Base-by-base conservation (phyloP, 2,329 filamentous ascomycete genomes). In the Chrysoporthe austroafricana region DNA sequence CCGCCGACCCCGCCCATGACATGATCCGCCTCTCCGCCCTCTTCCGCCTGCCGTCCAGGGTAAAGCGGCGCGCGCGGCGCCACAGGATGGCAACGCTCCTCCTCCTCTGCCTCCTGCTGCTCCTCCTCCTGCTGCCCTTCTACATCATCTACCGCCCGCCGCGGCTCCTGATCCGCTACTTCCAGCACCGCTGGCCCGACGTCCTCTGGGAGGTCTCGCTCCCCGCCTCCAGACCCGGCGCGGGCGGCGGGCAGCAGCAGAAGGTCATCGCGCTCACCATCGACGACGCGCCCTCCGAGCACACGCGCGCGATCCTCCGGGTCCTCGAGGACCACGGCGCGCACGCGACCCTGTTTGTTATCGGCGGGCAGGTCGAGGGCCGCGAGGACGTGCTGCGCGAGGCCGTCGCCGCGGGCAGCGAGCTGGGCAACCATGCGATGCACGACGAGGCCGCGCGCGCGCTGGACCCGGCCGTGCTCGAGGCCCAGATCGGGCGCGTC, bases 381-480 rank as follows among this genome's bases (percentile, higher is more conserved):
- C 73, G 82, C 39, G 84, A 90, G 74, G 79, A 81, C 6, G 77
- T 84, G 3, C 81, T 93, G 43, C 78, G 83, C 56, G 81, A 86
- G 50, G 80, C 91, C 1, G 81, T 92, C n/a, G 80, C 81, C 48
- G 81, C 79, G 61, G 89, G 89, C 32, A 87, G 91, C 76, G 91
- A 94, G 81, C 82, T 97, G 3, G 94, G 87, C 34, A 97, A 97
- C 79, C 94, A 97, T 78, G 94, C 91, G 11, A 94, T 96, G 92
- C 86, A 89, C 76, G 94, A 97, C 78, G 92, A 96, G 81, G 88
- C 93, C 0, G 90, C 90, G 11, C 83, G 86, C 57, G 81, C 82
- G 0, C 82, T 97, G 36, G 78, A 82, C 52, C 83, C 89, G 63
- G 80, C 80, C 0, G 83, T 86, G 70, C 85, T 97, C 1, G 79